Conservation (phyloP, 805 yeast genomes). For the Wickerhamiella siamensis region DNA sequence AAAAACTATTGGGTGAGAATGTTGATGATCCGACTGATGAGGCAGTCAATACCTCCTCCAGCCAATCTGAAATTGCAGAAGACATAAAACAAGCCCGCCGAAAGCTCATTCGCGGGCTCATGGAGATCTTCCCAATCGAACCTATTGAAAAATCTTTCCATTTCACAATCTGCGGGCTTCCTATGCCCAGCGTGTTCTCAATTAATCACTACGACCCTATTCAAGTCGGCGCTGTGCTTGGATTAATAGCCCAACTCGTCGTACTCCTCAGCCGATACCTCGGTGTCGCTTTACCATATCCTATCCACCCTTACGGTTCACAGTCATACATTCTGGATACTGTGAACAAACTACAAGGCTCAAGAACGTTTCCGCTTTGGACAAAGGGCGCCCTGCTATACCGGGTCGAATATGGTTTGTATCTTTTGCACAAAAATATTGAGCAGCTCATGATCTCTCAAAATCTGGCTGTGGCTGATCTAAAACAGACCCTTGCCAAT, state of each 20-base stretch:
- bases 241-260: constrained; percentile 33
- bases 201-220: constrained; percentile 24
- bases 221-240: constrained; percentile 36
- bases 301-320: constrained; percentile 34
- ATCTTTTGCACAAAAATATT: constrained; percentile 33
- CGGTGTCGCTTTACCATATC: constrained; percentile 35
- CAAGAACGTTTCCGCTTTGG: constrained; percentile 35
- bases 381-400: constrained; percentile 31
- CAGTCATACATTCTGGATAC: constrained; percentile 36
- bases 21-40: not conserved
- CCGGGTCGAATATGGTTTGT: constrained; percentile 38
- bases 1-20: not conserved
- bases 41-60: not conserved
- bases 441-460: constrained; percentile 30
- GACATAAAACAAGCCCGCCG: constrained; percentile 11
- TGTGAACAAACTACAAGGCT: constrained; percentile 29
- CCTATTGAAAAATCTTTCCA: constrained; percentile 16
- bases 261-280: constrained; percentile 30
- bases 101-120: constrained; percentile 21
- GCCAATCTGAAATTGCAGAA: too few species aligned
- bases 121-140: constrained; percentile 23
- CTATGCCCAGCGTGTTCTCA: constrained; percentile 21
- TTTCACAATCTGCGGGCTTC: constrained; percentile 26
- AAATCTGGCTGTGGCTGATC: constrained; percentile 23
- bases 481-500: constrained; percentile 26